Base-by-base conservation (phyloP, 805 yeast genomes). In the Myxozyma melibiosi region DNA sequence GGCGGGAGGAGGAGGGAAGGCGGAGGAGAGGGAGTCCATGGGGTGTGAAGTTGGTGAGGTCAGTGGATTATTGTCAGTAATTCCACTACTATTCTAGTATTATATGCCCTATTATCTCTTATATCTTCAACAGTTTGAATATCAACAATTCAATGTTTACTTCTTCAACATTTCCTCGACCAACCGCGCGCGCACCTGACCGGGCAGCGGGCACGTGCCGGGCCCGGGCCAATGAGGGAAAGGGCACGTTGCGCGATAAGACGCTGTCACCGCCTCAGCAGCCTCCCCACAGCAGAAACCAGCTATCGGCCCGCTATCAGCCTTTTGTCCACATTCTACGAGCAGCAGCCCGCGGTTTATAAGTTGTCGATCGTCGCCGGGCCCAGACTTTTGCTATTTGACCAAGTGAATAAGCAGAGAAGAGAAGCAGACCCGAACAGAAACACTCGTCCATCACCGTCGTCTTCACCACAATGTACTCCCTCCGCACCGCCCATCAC, bases 1-100 rank as follows among this genome's bases (percentile, higher is more conserved):
- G 7, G 31, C 34, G 7, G 99, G 99, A 1, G 99, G 98, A 1
- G 96, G 95, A 1, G 99, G 99, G 65, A 88, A 94, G 40, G 92
- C 77, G 5, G 96, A 83, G 14, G 96, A 80, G 34, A 76, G 67
- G 24, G 71, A 37, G 37, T 44, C 58, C 58, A 43, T 33, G 18
- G 16, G 18, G 33, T 18, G 46, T 18, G 11, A 24, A 4, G 37
- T 3, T 11, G 40, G 16, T 16, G 50, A 28, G 30, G 20, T n/a
- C 4, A 27, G 5, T 7, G 38, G 9, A n/a, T 14, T 13, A 9
- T 3, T 27, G 42, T 27, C 8, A 30, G n/a, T n/a, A n/a, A n/a
- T n/a, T n/a, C n/a, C n/a, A n/a, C n/a, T n/a, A n/a, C n/a, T n/a
- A n/a, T n/a, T n/a, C n/a, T n/a, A n/a, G n/a, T n/a, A n/a, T n/a